Evolutionary conservation across 306 rosid genomes (phyloP).

Genomic region (Gleditsia sinensis): DNA sequence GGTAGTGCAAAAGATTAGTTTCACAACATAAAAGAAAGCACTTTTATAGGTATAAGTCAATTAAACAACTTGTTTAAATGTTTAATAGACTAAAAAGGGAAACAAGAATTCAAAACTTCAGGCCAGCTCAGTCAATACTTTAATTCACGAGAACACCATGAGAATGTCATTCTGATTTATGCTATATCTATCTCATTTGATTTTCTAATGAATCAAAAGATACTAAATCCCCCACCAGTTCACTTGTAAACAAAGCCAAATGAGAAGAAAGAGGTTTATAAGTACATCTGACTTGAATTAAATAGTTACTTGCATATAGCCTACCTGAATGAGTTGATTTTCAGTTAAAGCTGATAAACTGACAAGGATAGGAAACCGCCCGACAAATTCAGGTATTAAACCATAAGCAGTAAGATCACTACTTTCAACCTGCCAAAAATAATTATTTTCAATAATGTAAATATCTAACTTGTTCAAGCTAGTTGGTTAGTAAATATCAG

Average conservation of each 20-base stretch:
- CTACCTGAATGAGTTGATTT: constrained; percentile 89
- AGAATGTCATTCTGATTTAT: background rate
- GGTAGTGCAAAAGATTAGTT: constrained; percentile 17
- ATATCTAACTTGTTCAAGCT: constrained; percentile 24
- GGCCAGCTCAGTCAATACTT: constrained; percentile 1
- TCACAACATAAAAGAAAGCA: background rate
- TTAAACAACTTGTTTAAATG: constrained; percentile 7
- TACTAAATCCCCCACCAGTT: constrained; percentile 19
- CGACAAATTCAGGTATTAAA: constrained; percentile 96
- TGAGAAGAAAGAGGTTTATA: constrained; percentile 15
- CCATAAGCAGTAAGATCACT: constrained; percentile 95
- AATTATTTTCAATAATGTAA: constrained; percentile 9
- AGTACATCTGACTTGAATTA: background rate
- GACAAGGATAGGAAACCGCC: constrained; percentile 94
- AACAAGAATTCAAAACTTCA: background rate
- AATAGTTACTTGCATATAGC: constrained; percentile 22
- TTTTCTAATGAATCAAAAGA: constrained; percentile 16
- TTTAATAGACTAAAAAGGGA: constrained; percentile 2
- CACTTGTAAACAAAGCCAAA: constrained; percentile 18
- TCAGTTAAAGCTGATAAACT: constrained; percentile 89
- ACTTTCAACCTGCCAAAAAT: constrained; percentile 82
- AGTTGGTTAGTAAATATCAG: constrained; percentile 11
- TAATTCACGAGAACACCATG: background rate
- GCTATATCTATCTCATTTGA: constrained; percentile 2
- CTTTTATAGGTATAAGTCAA: background rate